Evolutionary conservation across 1,284 basidiomycete genomes (phyloP).

Genomic region (Cutaneotrichosporon dermatis): DNA sequence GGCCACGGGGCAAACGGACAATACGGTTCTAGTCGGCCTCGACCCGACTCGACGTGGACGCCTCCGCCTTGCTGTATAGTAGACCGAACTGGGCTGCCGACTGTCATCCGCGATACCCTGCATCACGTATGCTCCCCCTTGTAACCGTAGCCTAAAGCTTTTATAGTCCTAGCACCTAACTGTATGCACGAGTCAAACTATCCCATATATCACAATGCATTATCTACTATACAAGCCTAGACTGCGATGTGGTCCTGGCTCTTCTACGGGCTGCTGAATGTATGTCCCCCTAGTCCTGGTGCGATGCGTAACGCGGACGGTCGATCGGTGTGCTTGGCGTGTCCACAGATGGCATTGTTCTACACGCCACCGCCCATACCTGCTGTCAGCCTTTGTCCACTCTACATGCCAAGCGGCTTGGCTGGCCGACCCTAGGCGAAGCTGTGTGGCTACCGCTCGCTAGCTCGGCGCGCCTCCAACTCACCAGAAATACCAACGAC

Average conservation of each 20-base stretch:
- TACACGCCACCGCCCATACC: slow-evolving; percentile 19
- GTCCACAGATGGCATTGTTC: neutral
- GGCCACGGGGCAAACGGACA: slow-evolving; percentile 17
- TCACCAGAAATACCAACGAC: slow-evolving; percentile 41
- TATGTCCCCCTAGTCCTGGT: neutral
- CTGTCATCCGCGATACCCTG: neutral
- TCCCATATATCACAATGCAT: no score
- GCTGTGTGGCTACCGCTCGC: no score
- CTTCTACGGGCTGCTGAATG: neutral
- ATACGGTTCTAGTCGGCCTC: slow-evolving; percentile 14
- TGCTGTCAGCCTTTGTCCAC: slow-evolving; percentile 7
- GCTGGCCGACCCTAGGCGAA: no score
- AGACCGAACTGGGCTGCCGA: neutral
- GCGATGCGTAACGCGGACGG: no score
- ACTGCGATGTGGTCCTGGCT: no score
- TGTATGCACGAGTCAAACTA: no score
- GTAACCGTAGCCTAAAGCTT: neutral
- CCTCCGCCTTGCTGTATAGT: neutral
- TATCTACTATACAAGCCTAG: no score
- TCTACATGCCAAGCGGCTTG: no score
- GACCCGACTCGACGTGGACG: neutral
- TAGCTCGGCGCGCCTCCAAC: neutral
- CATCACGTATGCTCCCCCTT: slow-evolving; percentile 3
- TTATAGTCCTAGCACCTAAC: no score
- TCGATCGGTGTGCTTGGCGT: neutral